Evolutionary conservation across 1,284 basidiomycete species (phyloP), one percentile per base, ranked within the genome.

Genomic region (Cystobasidiaceae sp.): DNA sequence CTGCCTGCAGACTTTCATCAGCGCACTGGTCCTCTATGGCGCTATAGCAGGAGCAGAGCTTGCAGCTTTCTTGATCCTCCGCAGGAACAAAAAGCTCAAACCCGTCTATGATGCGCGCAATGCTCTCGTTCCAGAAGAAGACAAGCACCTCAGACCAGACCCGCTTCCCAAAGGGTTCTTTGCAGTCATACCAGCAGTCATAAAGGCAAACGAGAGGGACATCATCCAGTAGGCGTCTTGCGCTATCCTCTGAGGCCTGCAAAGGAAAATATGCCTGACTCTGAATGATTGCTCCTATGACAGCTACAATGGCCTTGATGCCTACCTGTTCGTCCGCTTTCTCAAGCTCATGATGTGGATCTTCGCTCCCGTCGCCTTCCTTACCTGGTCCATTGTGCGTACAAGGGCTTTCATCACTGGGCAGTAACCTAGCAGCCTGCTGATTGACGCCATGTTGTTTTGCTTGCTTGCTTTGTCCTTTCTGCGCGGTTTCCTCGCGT

Each of bases 311-410:
- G 93, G 94, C 34, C 82, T 90, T 66, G 94, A 98, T 75, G 89
- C 92, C 32, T 98, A 94, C 80, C 87, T 96, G 75, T 97, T 90
- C 73, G 84, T 96, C 50, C 86, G 90, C 61, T 97, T 89, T 76
- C 81, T 93, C 43, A 85, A 86, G 64, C 85, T 80, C 74, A 86
- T 90, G 83, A 76, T 88, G 58, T 83, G 86, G 72, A 80, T 93
- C 59, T 82, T 96, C 72, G 74, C 89, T 1, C 91, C 92, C 21
- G 87, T 94, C 74, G 88, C 86, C 88, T 51, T 78, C 63, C 70
- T 81, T 49, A 78, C 79, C 21, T 75, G 72, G 69, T 64, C 70
- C 37, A 68, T 74, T 57, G 58, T 60, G 23, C 5, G 58, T 58
- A 19, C n/a, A n/a, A 39, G 4, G 11, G n/a, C 30, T 23, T 25